Conservation (phyloP, 805 yeast genomes). For the Schizosaccharomyces octosporus region DNA sequence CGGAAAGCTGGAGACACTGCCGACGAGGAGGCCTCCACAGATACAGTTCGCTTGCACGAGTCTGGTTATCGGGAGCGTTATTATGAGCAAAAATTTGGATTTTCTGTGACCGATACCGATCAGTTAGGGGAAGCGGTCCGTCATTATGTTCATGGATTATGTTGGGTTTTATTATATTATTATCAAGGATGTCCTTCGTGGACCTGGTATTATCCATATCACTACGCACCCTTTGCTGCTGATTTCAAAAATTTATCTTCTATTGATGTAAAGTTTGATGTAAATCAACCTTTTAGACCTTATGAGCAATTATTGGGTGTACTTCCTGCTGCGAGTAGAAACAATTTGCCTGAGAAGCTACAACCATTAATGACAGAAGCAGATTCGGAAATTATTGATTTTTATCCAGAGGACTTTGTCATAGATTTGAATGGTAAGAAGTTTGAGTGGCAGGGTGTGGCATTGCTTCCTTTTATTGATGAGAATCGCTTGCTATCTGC, state of each 20-base stretch:
- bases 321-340: constrained; percentile 79
- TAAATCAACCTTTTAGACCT: constrained; percentile 66
- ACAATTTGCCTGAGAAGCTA: constrained; percentile 59
- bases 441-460: constrained; percentile 88
- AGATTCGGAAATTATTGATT: constrained; percentile 65
- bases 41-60: constrained; percentile 48
- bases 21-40: constrained; percentile 10
- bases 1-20: constrained; percentile 8
- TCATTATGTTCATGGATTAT: constrained; percentile 73
- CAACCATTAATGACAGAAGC: constrained; percentile 58
- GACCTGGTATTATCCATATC: constrained; percentile 94
- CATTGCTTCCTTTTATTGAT: constrained; percentile 73
- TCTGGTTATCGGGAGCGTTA: constrained; percentile 71
- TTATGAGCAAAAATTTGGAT: constrained; percentile 48
- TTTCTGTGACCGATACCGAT: constrained; percentile 24
- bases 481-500: constrained; percentile 44
- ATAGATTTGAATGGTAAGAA: constrained; percentile 91
- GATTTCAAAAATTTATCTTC: constrained; percentile 38
- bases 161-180: constrained; percentile 88
- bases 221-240: constrained; percentile 90
- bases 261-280: constrained; percentile 27
- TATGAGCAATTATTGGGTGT: constrained; percentile 89
- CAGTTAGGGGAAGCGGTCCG: constrained; percentile 38
- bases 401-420: constrained; percentile 67
- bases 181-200: constrained; percentile 97